These are phyloP conservation scores for Yamadazyma laniorum DNA, from an alignment of 805 yeast species.

Conservation along the genomic window DNA sequence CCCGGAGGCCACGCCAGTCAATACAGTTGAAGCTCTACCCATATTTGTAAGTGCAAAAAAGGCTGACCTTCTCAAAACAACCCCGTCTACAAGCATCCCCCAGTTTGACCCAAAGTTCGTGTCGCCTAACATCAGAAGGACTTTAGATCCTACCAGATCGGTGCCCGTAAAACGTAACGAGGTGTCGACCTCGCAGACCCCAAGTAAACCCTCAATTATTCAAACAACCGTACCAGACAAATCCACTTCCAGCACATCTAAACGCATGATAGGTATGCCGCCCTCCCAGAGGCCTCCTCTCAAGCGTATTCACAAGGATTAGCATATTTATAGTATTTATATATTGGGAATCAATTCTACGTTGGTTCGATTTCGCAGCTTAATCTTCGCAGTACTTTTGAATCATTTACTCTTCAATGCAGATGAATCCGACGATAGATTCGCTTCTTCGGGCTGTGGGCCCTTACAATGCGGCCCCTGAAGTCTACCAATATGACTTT, in stretches of 20 bases:
- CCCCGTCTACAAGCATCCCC: slow-evolving; percentile 49
- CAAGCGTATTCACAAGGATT: slow-evolving; percentile 21
- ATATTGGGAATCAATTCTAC: no score
- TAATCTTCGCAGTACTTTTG: no score
- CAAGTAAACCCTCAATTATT: slow-evolving; percentile 10
- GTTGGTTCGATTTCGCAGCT: no score
- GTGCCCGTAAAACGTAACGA: slow-evolving; percentile 54
- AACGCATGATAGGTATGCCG: slow-evolving; percentile 17
- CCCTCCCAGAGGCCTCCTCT: slow-evolving; percentile 9
- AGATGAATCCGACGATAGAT: slow-evolving; percentile 4
- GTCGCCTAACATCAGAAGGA: slow-evolving; percentile 49
- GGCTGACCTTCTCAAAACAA: slow-evolving; percentile 53
- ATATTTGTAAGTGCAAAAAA: slow-evolving; percentile 62
- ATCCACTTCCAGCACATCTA: slow-evolving; percentile 1
- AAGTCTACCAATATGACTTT: slow-evolving; percentile 25
- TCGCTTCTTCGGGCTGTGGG: slow-evolving; percentile 24
- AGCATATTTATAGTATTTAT: neutral
- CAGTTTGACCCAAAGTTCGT: slow-evolving; percentile 51
- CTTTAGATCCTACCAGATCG: slow-evolving; percentile 67
- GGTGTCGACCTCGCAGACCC: slow-evolving; percentile 11
- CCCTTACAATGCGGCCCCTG: slow-evolving; percentile 40
- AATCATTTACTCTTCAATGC: no score
- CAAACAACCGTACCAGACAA: neutral
- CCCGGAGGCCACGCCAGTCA: neutral
- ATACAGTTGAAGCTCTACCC: no score